Evolutionary conservation across 2,329 filamentous ascomycete genomes (phyloP), one percentile per base, ranked within the genome.

Genomic region (Simplicillium aogashimaense): DNA sequence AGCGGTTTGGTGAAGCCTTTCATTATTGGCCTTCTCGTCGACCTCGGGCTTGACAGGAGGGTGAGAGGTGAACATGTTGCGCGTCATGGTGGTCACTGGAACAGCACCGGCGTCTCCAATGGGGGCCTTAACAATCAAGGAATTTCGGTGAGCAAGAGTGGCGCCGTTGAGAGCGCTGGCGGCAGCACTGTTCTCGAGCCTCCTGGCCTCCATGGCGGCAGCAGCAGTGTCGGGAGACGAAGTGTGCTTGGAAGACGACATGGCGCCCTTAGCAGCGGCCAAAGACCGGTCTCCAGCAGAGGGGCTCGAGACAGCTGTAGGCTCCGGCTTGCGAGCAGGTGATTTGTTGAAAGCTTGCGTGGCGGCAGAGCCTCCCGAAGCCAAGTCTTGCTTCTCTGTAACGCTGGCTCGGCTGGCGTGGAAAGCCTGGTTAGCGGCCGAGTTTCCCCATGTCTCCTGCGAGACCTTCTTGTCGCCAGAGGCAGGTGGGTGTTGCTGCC

Each of bases 1-100:
- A 3, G 89, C 87, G 15, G 87, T 90, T 25, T 87, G 86, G 47
- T 82, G 83, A 3, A 94, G 66, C 4, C 80, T 78, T 48, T 87
- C 83, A 35, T 81, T 75, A 43, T 75, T 77, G 45, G 75, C 79
- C 57, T 80, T 74, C 52, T 95, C 87, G 32, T 92, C 81, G 0
- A 78, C 64, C 53, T 94, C 86, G 2, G 74, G 65, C 18, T 76
- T 70, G 3, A 94, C 76, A 0, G 81, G 81, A 4, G 88, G 87
- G 29, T 77, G 66, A 2, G 84, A 81, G 1, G 83, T 87, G 55
- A 83, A 94, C 77, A 94, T 84, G 45, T 81, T 78, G 45, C 80
- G 71, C 29, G 75, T 70, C 61, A 87, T 76, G 41, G 76, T 85
- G 30, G 79, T 81, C 43, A 71, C 72, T 1, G 83, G 77, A 32